Evolutionary conservation across 257 asterid species (phyloP).

Genomic region (Solanum sejunctum): DNA sequence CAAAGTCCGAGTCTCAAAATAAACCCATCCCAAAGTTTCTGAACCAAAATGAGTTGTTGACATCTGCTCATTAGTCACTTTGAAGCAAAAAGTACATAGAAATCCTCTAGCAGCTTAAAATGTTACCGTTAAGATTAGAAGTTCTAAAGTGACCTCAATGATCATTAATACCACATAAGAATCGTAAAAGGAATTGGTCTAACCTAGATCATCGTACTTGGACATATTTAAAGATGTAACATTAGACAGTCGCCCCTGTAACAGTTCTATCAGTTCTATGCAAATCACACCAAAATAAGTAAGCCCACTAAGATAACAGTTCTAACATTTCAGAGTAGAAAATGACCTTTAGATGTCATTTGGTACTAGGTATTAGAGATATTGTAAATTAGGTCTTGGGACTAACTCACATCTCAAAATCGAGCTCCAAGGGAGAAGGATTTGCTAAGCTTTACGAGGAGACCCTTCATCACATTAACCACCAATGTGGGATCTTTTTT

Average conservation of each 20-base stretch:
- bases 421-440: neutral
- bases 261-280: neutral
- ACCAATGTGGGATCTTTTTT: neutral
- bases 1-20: neutral
- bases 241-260: neutral
- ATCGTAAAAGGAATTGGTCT: neutral
- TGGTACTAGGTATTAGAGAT: neutral
- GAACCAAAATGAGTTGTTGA: neutral
- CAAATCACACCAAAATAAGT: neutral
- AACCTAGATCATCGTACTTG: neutral
- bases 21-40: neutral
- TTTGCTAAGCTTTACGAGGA: neutral
- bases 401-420: neutral
- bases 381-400: neutral
- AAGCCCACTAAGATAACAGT: neutral
- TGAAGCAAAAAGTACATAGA: neutral
- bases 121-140: neutral
- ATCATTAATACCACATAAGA: neutral
- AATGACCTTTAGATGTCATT: neutral
- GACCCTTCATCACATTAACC: neutral
- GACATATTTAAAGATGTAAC: neutral
- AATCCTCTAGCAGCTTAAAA: neutral
- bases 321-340: neutral
- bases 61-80: neutral
- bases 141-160: neutral